phyloP scores from a whole-genome alignment of 1,284 basidiomycete species.

The Apiotrichum akiyoshidainum region DNA sequence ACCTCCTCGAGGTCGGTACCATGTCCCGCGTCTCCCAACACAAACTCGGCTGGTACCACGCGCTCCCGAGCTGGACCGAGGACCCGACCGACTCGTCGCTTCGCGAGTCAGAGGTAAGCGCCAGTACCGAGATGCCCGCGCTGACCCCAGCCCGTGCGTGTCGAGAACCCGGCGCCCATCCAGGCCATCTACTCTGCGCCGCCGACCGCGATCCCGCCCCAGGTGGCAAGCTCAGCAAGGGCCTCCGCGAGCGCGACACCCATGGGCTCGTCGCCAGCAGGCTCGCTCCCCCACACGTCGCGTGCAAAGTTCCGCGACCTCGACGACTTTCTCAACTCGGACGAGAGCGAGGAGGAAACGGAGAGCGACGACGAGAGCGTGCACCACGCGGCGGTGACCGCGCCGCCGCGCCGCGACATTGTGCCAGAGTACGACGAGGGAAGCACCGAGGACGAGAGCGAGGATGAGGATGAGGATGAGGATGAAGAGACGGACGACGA shows the following conservation, averaged over 20 bases:
- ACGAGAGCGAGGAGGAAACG: slow-evolving; percentile 37
- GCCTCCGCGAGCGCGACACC: slow-evolving; percentile 2
- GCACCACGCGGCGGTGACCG: neutral
- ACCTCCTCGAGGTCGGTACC: slow-evolving; percentile 40
- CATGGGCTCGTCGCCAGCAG: slow-evolving; percentile 5
- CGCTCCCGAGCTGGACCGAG: slow-evolving; percentile 51
- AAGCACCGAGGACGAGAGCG: slow-evolving; percentile 26
- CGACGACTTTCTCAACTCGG: slow-evolving; percentile 49
- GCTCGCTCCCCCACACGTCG: slow-evolving; percentile 10
- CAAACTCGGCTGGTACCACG: slow-evolving; percentile 38
- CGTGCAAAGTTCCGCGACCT: slow-evolving; percentile 46
- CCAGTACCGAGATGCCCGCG: too few relatives aligned
- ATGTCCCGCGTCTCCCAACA: slow-evolving; percentile 39
- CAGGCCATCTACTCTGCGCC: slow-evolving; percentile 1
- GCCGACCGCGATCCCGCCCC: neutral
- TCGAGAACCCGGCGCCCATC: neutral
- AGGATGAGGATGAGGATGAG: slow-evolving; percentile 11
- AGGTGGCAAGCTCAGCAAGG: neutral
- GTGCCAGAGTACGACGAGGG: slow-evolving; percentile 41
- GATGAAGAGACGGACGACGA: slow-evolving; percentile 11
- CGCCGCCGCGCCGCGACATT: slow-evolving; percentile 30
- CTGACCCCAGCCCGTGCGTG: neutral
- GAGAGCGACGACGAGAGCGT: slow-evolving; percentile 38
- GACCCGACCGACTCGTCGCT: slow-evolving; percentile 52
- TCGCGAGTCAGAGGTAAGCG: slow-evolving; percentile 48